A percentile compares a stretch with the other conserved stretches of the same genome.
These are phyloP conservation scores for Acanthamoeba divionensis DNA, from an alignment of 208 protist species.

Conservation along the genomic window DNA sequence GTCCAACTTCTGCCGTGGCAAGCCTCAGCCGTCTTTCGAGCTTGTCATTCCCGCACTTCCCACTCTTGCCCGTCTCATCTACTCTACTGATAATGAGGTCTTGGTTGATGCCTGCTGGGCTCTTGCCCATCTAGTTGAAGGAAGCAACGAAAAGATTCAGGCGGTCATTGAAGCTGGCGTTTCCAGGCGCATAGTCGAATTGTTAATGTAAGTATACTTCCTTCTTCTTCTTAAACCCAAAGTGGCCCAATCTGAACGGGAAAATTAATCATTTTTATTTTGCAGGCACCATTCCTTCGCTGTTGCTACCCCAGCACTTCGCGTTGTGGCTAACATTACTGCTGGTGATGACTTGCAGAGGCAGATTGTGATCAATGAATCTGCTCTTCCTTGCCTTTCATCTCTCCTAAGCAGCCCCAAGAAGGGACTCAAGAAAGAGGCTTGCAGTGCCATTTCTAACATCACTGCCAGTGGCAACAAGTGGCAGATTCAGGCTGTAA, in stretches of 20 bases:
- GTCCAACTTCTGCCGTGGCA: constrained; percentile 67
- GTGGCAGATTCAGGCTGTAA: constrained; percentile 89
- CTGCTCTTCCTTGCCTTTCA: constrained; percentile 81
- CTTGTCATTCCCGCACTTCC: constrained; percentile 24
- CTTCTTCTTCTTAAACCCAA: background rate
- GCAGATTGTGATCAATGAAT: constrained; percentile 88
- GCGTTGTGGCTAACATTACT: constrained; percentile 96
- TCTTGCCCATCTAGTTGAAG: constrained; percentile 57
- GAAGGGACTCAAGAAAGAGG: constrained; percentile 94
- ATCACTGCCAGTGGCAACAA: constrained; percentile 95
- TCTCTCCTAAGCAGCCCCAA: constrained; percentile 85
- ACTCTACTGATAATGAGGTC: constrained; percentile 52
- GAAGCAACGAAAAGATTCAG: constrained; percentile 40
- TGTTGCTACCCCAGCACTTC: constrained; percentile 92
- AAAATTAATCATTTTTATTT: background rate
- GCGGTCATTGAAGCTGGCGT: constrained; percentile 48
- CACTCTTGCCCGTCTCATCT: constrained; percentile 48
- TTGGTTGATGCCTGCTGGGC: constrained; percentile 65
- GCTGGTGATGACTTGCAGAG: constrained; percentile 95
- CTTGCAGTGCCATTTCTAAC: constrained; percentile 98
- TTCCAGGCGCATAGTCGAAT: constrained; percentile 22
- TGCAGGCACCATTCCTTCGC: background rate
- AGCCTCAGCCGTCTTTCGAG: constrained; percentile 65
- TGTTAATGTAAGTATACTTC: no score
- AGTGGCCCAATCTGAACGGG: background rate